Evolutionary conservation across 176 grass and related monocot species (phyloP).

Genomic region (Raddia distichophylla): DNA sequence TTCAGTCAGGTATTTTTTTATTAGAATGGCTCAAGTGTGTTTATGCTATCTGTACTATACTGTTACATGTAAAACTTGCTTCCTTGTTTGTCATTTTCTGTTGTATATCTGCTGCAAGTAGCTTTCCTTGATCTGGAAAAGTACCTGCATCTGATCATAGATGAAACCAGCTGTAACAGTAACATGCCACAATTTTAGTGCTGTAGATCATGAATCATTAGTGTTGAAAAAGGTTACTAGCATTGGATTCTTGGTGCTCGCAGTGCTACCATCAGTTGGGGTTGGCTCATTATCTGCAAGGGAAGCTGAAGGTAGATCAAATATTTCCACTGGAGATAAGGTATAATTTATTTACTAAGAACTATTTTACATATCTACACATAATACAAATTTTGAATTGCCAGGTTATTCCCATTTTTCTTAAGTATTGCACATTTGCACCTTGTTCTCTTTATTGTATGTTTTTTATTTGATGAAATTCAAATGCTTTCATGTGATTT

Average conservation of each 20-base stretch:
- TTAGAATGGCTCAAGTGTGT: neutral
- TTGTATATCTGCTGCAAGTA: slow-evolving; percentile 16
- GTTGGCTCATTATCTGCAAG: slow-evolving; percentile 68
- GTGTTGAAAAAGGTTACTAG: slow-evolving; percentile 21
- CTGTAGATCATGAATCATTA: neutral
- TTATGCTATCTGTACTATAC: neutral
- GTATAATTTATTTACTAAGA: slow-evolving; percentile 33
- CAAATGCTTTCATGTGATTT: slow-evolving; percentile 26
- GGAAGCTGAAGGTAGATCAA: slow-evolving; percentile 81
- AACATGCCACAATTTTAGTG: slow-evolving; percentile 17
- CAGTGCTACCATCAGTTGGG: slow-evolving; percentile 74
- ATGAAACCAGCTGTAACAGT: neutral
- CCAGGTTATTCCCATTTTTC: slow-evolving; percentile 9
- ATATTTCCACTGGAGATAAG: slow-evolving; percentile 74
- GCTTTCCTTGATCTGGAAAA: slow-evolving; percentile 20
- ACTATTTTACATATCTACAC: slow-evolving; percentile 27
- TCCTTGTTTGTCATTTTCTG: slow-evolving; percentile 21
- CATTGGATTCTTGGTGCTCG: slow-evolving; percentile 12
- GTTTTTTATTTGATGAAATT: neutral
- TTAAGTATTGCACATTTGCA: neutral
- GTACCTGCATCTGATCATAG: slow-evolving; percentile 12
- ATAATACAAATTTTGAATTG: slow-evolving; percentile 8
- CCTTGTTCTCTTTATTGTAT: neutral
- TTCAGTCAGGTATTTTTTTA: slow-evolving; percentile 64
- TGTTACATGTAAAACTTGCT: slow-evolving; percentile 18